Percentiles rank a stretch among this genome's conserved stretches.
phyloP scores from a whole-genome alignment of 2,329 filamentous ascomycete genomes.

The Pseudopyricularia cyperi region DNA sequence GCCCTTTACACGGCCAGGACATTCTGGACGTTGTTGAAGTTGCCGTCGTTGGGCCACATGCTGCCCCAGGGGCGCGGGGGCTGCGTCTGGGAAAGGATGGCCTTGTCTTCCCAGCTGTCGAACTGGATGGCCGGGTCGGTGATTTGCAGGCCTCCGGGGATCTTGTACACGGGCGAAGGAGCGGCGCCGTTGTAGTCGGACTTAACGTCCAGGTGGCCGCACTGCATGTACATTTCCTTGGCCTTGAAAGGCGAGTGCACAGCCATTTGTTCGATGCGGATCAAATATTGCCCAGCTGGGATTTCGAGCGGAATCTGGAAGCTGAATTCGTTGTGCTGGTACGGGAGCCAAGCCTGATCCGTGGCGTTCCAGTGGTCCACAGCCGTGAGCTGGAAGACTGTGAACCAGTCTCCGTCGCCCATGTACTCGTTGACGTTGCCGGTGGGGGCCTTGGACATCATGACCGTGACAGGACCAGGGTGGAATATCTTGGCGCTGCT shows the following conservation, averaged over 20 bases:
- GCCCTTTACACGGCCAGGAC: too few species aligned
- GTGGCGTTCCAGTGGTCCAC: constrained; percentile 7
- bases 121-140: constrained; percentile 5
- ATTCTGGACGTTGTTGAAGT: too few species aligned
- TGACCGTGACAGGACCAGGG: constrained; percentile 10
- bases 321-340: constrained; percentile 5
- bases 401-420: constrained; percentile 15
- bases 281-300: constrained; percentile 7
- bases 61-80: constrained; percentile 5
- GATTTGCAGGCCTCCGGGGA: constrained; percentile 6
- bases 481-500: constrained; percentile 3
- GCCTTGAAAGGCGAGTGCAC: constrained; percentile 6
- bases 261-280: constrained; percentile 9
- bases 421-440: constrained; percentile 14
- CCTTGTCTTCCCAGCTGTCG: constrained; percentile 6
- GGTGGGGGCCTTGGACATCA: constrained; percentile 15
- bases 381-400: constrained; percentile 8
- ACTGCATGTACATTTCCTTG: constrained; percentile 9
- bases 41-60: constrained; percentile 5
- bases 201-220: constrained; percentile 8
- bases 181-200: constrained; percentile 7
- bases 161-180: constrained; percentile 4
- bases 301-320: constrained; percentile 7
- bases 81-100: constrained; percentile 4
- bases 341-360: constrained; percentile 7